Base-by-base conservation (phyloP, 345 rosid genomes). In the Sonneratia caseolaris region DNA sequence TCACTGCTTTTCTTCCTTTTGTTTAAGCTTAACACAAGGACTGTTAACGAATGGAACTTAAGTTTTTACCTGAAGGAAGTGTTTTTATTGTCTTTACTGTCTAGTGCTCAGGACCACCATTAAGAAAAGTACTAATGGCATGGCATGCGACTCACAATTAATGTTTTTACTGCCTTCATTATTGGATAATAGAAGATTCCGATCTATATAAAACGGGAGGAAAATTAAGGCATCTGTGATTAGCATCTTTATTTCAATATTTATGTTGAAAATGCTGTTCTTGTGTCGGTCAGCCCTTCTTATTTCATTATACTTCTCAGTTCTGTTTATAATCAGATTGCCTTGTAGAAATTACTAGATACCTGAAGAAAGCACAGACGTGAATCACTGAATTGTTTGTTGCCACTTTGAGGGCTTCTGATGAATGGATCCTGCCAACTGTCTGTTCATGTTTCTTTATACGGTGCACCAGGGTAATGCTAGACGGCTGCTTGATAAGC, bases 401-500 rank as follows among this genome's bases (percentile, higher is more conserved):
- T 57, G 32, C 64, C 7, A n/a, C 22, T n/a, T n/a, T n/a, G 64
- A n/a, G 64, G 12, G 64, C 35, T 35, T 22, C 11, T 62, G 38
- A 11, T 27, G 32, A 35, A 35, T 35, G 27, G 38, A 45, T 9
- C 49, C 38, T 11, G 47, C 37, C 36, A 7, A 27, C 18, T 45
- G 24, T 70, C 49, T 13, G 24, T 71, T 24, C 22, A 42, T 8
- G 15, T 59, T 76, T 51, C n/a, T 15, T 42, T n/a, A 59, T 76
- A 59, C 51, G 37, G 55, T 77, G 72, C 66, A 78, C 73, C 86
- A 95, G 99, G 98, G 98, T 70, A 95, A 95, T 85, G 97, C 98
- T 70, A 85, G 94, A 84, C 86, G 85, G 72, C 80, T 92, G 81
- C 96, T 89, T 76, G 97, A 92, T 64, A 95, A 89, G 75, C 85